Percentiles rank a stretch among this genome's conserved stretches.
Evolutionary conservation across 108 stramenopile genomes (phyloP).

Genomic region (Discostella stelligeroides): DNA sequence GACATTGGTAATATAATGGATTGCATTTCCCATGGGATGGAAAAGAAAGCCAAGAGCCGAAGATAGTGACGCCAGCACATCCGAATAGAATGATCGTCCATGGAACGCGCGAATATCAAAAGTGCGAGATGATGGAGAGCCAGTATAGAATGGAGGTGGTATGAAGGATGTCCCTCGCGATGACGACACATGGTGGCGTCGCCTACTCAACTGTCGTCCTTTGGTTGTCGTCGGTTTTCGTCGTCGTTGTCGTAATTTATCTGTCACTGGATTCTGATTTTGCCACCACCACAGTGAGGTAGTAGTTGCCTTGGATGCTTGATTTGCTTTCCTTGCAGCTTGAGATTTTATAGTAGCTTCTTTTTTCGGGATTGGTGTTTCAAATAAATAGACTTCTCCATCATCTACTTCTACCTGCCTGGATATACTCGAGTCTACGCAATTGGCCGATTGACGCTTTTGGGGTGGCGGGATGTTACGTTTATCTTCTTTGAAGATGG

Average conservation of each 20-base stretch:
- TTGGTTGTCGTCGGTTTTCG: no score
- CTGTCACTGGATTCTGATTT: background rate
- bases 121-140: background rate
- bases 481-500: conserved; percentile 1
- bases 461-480: no score
- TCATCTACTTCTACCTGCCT: background rate
- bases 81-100: conserved; percentile 3
- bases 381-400: background rate
- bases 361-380: conserved; percentile 12
- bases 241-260: background rate
- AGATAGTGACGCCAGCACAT: background rate
- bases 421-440: no score
- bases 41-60: background rate
- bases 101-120: conserved; percentile 1
- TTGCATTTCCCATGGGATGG: conserved; percentile 25
- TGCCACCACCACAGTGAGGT: background rate
- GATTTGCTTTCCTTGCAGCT: conserved; percentile 7
- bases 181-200: background rate
- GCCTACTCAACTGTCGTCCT: background rate
- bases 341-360: background rate
- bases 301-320: conserved; percentile 1
- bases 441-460: no score
- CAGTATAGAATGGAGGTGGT: conserved; percentile 14
- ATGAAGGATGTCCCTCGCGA: conserved; percentile 25
- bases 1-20: conserved; percentile 2